phyloP scores from a whole-genome alignment of 2,329 filamentous ascomycete genomes.

The Aspergillus neoniger region DNA sequence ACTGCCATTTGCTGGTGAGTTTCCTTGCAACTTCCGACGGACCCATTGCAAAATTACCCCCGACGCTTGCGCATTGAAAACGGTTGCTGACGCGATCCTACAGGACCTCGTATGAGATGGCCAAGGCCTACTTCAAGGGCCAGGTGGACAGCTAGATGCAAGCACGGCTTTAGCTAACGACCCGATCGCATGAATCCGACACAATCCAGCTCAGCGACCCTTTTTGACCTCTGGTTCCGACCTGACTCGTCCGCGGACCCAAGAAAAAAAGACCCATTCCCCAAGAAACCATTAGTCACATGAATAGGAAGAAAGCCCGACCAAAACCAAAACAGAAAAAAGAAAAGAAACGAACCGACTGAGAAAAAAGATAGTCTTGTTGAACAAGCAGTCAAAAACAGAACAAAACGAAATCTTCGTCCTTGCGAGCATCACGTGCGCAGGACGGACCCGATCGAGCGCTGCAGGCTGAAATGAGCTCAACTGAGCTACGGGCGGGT shows the following conservation, averaged over 20 bases:
- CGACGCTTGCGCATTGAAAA: background rate
- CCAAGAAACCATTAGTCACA: background rate
- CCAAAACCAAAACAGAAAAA: background rate
- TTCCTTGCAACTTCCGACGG: background rate
- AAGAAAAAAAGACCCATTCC: background rate
- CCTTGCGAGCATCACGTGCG: slow-evolving; percentile 6
- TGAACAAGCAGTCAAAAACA: background rate
- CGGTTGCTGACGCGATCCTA: slow-evolving; percentile 9
- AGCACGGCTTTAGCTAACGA: slow-evolving; percentile 2
- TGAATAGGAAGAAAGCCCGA: slow-evolving; percentile 1
- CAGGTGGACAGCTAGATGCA: slow-evolving; percentile 31
- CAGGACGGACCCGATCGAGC: background rate
- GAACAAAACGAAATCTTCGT: background rate
- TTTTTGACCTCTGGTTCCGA: background rate
- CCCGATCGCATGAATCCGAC: slow-evolving; percentile 20
- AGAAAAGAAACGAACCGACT: background rate
- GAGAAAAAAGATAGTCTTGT: background rate
- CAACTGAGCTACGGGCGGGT: background rate
- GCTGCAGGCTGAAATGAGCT: background rate
- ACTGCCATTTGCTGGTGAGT: slow-evolving; percentile 97
- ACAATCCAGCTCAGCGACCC: slow-evolving; percentile 6
- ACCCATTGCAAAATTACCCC: background rate
- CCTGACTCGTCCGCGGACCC: background rate
- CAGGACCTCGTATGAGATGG: slow-evolving; percentile 68
- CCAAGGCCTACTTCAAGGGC: slow-evolving; percentile 66